Conservation (phyloP, 495 filamentous ascomycete genomes). For the Staphylotrichum longicolle region DNA sequence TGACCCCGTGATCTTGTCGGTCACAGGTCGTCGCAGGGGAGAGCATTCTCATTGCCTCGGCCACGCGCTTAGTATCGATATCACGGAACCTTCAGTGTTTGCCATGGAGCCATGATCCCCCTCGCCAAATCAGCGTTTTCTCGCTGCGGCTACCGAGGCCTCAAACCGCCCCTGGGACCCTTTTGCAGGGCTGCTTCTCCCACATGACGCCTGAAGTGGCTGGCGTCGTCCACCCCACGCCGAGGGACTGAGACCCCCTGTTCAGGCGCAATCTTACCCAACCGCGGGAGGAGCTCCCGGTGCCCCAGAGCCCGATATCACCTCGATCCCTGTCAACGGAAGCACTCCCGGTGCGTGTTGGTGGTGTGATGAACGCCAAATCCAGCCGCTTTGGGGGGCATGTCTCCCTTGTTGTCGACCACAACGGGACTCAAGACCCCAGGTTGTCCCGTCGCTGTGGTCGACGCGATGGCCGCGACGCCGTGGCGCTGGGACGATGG, state of each 20-base stretch:
- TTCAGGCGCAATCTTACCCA: conserved; percentile 7
- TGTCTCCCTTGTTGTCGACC: conserved; percentile 1
- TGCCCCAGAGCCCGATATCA: conserved; percentile 6
- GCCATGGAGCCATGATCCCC: background rate
- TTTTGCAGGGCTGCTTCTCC: background rate
- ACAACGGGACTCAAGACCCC: conserved; percentile 12
- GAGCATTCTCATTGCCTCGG: conserved; percentile 30
- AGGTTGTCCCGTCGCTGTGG: conserved; percentile 20
- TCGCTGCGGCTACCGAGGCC: background rate
- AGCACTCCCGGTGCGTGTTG: conserved; percentile 16
- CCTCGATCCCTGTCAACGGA: conserved; percentile 21
- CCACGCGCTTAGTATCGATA: conserved; percentile 17
- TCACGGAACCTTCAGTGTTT: conserved; percentile 13
- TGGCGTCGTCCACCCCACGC: conserved; percentile 16
- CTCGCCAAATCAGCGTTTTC: too few relatives aligned
- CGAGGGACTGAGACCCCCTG: conserved; percentile 6
- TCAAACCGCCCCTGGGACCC: background rate
- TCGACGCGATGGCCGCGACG: conserved; percentile 14
- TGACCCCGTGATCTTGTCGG: conserved; percentile 36
- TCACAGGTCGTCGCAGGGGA: conserved; percentile 14
- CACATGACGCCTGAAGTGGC: conserved; percentile 1
- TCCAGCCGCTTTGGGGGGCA: conserved; percentile 14
- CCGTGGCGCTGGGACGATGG: conserved; percentile 22
- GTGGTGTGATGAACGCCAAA: conserved; percentile 4
- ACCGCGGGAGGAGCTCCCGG: conserved; percentile 12